Evolutionary conservation across 768 basidiomycete genomes (phyloP).

Genomic region (Paxillus involutus): DNA sequence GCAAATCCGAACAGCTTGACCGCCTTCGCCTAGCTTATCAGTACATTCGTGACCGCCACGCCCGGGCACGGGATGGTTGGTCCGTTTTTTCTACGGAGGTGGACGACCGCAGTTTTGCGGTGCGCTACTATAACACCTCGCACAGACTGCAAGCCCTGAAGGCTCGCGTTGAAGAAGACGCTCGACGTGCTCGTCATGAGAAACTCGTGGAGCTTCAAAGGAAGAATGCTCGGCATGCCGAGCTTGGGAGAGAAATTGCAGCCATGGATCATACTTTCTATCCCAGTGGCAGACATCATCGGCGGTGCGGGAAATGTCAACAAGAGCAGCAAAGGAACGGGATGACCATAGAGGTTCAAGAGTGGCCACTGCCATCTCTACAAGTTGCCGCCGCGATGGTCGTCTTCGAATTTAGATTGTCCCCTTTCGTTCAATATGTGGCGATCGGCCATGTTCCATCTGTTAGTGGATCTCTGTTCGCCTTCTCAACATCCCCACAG

Average conservation of each 20-base stretch:
- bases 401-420: constrained; percentile 42
- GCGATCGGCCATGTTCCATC: constrained; percentile 37
- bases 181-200: constrained; percentile 10
- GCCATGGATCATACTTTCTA: neutral
- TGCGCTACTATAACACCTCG: constrained; percentile 32
- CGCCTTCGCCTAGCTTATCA: constrained; percentile 28
- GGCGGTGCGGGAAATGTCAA: constrained; percentile 29
- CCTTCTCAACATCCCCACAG: neutral
- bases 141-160: constrained; percentile 20
- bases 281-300: no score
- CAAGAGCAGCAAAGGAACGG: constrained; percentile 7
- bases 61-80: constrained; percentile 5
- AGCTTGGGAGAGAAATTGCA: neutral
- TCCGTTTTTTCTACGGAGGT: constrained; percentile 35
- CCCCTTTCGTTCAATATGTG: constrained; percentile 40
- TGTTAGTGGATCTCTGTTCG: constrained; percentile 37
- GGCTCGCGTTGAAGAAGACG: constrained; percentile 27
- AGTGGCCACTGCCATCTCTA: constrained; percentile 45
- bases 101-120: constrained; percentile 24
- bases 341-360: constrained; percentile 35
- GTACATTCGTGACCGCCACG: no score
- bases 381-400: constrained; percentile 17
- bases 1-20: constrained; percentile 24
- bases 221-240: constrained; percentile 10
- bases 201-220: constrained; percentile 29